Evolutionary conservation across 1,284 basidiomycete genomes (phyloP).

Genomic region (Apiotrichum sp.): DNA sequence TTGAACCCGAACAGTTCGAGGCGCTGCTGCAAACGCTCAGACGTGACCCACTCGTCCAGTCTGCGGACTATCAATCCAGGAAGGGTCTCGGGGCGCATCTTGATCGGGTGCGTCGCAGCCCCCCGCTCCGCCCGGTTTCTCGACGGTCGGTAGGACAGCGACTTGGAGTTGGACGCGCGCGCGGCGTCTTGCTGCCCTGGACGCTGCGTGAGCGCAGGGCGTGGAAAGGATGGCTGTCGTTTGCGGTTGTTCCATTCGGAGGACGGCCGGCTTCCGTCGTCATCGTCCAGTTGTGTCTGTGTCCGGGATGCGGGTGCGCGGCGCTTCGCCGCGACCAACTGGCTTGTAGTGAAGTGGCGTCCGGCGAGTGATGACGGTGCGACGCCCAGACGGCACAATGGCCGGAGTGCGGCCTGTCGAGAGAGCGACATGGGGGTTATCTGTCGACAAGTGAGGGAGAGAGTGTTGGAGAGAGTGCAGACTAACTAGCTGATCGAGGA

Average conservation of each 20-base stretch:
- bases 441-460: background rate
- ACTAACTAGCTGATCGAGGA: background rate
- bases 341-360: no score
- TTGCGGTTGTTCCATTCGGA: no score
- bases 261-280: no score
- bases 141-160: background rate
- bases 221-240: background rate
- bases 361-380: no score
- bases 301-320: no score
- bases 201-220: no score
- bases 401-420: background rate
- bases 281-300: no score
- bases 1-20: conserved; percentile 27
- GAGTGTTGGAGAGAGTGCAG: background rate
- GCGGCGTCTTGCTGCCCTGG: background rate
- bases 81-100: conserved; percentile 2
- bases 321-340: no score
- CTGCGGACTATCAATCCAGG: conserved; percentile 17
- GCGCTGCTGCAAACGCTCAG: conserved; percentile 19
- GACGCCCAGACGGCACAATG: background rate
- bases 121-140: background rate
- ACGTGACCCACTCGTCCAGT: conserved; percentile 25
- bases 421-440: background rate
- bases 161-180: no score
- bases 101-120: background rate